phyloP scores from a whole-genome alignment of 2,329 filamentous ascomycete genomes.

The Nannizziopsis arthrosporioides region DNA sequence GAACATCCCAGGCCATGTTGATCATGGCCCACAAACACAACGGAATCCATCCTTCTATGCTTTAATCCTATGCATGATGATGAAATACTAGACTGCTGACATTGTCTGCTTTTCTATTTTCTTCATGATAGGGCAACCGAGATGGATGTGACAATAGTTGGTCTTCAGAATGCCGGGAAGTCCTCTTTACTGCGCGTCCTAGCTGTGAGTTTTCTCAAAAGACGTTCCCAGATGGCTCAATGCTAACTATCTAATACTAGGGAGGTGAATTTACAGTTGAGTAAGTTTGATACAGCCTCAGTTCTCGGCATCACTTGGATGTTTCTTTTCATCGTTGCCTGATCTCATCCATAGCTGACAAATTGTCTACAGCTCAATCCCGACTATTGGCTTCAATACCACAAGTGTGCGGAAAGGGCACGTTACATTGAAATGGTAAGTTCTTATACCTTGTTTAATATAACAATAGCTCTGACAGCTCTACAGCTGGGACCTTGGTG shows the following conservation, averaged over 20 bases:
- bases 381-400: constrained; percentile 98
- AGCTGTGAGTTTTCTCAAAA: constrained; percentile 55
- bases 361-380: constrained; percentile 62
- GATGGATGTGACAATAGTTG: constrained; percentile 99
- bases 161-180: constrained; percentile 94
- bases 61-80: background rate
- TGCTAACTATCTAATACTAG: constrained; percentile 41
- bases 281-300: constrained; percentile 48
- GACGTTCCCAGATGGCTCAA: constrained; percentile 13
- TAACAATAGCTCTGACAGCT: constrained; percentile 17
- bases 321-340: constrained; percentile 8
- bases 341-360: constrained; percentile 15
- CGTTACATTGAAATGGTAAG: constrained; percentile 86
- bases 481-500: constrained; percentile 80
- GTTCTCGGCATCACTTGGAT: background rate
- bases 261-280: constrained; percentile 97
- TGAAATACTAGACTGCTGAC: background rate
- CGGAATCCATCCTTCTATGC: background rate
- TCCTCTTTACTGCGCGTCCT: constrained; percentile 87
- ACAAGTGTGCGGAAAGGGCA: constrained; percentile 96
- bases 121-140: constrained; percentile 67
- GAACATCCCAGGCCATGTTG: background rate
- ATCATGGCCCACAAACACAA: background rate
- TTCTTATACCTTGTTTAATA: constrained; percentile 7
- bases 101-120: background rate